Evolutionary conservation across 352 stramenopile species (phyloP).

Genomic region (Globisporangium viniferum): DNA sequence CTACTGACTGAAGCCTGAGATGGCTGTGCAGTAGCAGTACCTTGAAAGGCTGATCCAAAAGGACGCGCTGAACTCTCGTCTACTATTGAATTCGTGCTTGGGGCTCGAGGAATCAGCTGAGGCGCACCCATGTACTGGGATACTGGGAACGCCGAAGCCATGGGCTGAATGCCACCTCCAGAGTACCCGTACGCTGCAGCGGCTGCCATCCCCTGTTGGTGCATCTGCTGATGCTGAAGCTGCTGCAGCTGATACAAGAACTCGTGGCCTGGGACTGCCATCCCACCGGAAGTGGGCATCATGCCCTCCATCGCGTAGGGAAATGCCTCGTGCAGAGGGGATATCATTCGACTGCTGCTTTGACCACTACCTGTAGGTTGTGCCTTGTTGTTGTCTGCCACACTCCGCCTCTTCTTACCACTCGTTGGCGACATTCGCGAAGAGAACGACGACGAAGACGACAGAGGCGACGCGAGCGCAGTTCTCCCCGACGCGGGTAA

Average conservation of each 20-base stretch:
- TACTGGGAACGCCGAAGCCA: constrained; percentile 17
- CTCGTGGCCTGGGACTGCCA: constrained; percentile 15
- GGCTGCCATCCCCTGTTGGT: constrained; percentile 31
- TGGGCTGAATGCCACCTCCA: constrained; percentile 10
- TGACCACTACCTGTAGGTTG: constrained; percentile 3
- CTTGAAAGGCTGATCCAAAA: background rate
- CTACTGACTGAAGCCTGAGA: background rate
- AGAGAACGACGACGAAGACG: constrained; percentile 15
- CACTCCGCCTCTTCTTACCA: constrained; percentile 17
- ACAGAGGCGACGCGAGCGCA: constrained; percentile 19
- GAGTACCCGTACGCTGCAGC: constrained; percentile 32
- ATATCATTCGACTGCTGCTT: constrained; percentile 7
- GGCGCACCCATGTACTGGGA: constrained; percentile 13
- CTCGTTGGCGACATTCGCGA: constrained; percentile 24
- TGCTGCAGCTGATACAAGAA: constrained; percentile 54
- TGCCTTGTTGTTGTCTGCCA: constrained; percentile 8
- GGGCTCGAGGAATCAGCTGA: constrained; percentile 6
- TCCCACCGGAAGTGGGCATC: constrained; percentile 9
- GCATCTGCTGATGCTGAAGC: constrained; percentile 36
- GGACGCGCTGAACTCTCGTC: background rate
- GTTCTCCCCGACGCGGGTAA: constrained; percentile 15
- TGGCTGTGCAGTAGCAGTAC: background rate
- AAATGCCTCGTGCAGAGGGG: constrained; percentile 8
- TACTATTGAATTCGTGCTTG: constrained; percentile 7
- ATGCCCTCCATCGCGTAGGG: constrained; percentile 9